Evolutionary conservation across 768 basidiomycete species (phyloP).

Genomic region (Paxillus rubicundulus): DNA sequence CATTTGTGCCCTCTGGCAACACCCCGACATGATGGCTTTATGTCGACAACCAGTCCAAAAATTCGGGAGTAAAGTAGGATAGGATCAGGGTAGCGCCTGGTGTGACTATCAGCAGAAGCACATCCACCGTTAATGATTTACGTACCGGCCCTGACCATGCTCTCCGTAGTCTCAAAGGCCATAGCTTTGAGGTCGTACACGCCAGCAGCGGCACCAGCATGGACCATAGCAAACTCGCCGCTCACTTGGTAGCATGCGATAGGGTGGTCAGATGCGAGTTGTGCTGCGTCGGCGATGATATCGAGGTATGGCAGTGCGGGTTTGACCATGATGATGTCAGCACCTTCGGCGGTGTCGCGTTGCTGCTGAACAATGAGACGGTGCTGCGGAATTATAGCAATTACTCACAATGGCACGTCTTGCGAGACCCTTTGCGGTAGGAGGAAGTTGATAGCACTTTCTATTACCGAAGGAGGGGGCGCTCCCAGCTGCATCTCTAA

Average conservation of each 20-base stretch:
- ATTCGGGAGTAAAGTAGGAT: slow-evolving; percentile 95
- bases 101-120: slow-evolving; percentile 7
- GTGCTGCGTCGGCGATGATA: slow-evolving; percentile 84
- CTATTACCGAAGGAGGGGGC: slow-evolving; percentile 93
- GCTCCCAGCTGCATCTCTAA: slow-evolving; percentile 95
- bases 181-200: slow-evolving; percentile 90
- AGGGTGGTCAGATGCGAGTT: slow-evolving; percentile 81
- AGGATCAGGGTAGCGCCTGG: slow-evolving; percentile 86
- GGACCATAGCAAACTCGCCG: slow-evolving; percentile 97
- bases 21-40: slow-evolving; percentile 2
- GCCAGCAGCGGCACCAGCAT: slow-evolving; percentile 88
- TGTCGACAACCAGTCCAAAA: slow-evolving; percentile 78
- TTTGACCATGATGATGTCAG: slow-evolving; percentile 99
- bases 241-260: slow-evolving; percentile 98
- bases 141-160: slow-evolving; percentile 89
- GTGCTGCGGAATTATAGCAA: background rate
- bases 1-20: background rate
- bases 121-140: slow-evolving; percentile 4
- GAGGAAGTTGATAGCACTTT: slow-evolving; percentile 98
- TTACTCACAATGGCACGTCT: slow-evolving; percentile 83
- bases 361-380: slow-evolving; percentile 44
- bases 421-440: slow-evolving; percentile 83
- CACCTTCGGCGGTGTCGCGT: slow-evolving; percentile 88
- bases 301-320: slow-evolving; percentile 96
- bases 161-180: slow-evolving; percentile 92